A percentile compares a stretch with the other conserved stretches of the same genome.
These are phyloP conservation scores for Phytophthora meadii DNA, from an alignment of 352 stramenopile genomes.

Conservation along the genomic window DNA sequence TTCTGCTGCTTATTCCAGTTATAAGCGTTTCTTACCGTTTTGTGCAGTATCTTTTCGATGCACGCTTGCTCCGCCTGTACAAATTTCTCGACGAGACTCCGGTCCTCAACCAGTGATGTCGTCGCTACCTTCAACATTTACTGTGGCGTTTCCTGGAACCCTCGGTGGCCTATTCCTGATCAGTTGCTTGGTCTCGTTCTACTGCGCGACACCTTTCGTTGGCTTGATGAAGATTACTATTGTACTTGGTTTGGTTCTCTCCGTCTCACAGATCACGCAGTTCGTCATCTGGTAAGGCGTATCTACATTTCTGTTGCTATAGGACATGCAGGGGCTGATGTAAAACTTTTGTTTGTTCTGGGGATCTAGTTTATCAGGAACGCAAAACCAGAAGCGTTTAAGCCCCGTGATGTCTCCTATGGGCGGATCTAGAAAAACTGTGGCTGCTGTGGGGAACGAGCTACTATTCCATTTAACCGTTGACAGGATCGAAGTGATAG, in stretches of 20 bases:
- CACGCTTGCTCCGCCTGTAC: constrained; percentile 37
- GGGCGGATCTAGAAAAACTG: constrained; percentile 20
- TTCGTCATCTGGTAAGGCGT: constrained; percentile 61
- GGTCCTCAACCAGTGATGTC: constrained; percentile 44
- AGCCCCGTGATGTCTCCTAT: constrained; percentile 26
- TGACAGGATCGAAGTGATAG: constrained; percentile 71
- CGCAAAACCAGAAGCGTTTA: constrained; percentile 32
- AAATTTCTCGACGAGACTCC: constrained; percentile 53
- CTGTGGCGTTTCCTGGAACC: constrained; percentile 67
- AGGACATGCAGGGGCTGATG: too few species aligned
- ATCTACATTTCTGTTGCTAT: background rate
- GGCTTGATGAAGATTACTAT: constrained; percentile 90
- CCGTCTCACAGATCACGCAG: constrained; percentile 76
- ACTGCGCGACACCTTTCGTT: constrained; percentile 74
- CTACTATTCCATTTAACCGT: constrained; percentile 63
- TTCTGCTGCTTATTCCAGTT: constrained; percentile 1
- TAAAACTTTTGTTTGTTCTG: too few species aligned
- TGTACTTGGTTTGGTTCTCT: constrained; percentile 80
- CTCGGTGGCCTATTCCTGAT: constrained; percentile 79
- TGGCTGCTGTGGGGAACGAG: constrained; percentile 33
- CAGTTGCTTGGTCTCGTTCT: constrained; percentile 79
- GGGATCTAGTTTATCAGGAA: constrained; percentile 37
- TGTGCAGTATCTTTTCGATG: constrained; percentile 63
- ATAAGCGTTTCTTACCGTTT: constrained; percentile 8
- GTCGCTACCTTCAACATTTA: constrained; percentile 62